Conservation (phyloP, 441 rosid species). For the Croton laevigatus region DNA sequence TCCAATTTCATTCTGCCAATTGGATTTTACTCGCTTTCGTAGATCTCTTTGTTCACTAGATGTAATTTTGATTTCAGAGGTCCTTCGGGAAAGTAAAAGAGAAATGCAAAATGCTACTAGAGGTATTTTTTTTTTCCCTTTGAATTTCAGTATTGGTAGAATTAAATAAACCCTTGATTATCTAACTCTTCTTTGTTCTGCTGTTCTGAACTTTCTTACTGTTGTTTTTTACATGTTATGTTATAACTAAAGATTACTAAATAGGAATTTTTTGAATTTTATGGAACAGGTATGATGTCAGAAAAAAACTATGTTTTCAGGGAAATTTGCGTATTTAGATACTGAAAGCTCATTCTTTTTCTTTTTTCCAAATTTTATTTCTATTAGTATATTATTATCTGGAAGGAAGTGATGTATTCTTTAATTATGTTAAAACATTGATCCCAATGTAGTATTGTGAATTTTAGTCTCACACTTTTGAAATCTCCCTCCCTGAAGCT, state of each 20-base stretch:
- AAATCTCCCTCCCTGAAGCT: background rate
- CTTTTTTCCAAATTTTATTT: too few species aligned
- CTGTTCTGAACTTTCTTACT: background rate
- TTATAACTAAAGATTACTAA: background rate
- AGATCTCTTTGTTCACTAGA: background rate
- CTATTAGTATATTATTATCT: background rate
- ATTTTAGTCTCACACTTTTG: background rate
- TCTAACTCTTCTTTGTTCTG: background rate
- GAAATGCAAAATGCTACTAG: slow-evolving; percentile 90
- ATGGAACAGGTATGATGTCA: background rate
- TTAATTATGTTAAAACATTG: too few species aligned
- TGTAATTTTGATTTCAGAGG: slow-evolving; percentile 53
- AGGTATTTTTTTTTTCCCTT: slow-evolving; percentile 41
- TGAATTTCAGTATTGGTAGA: slow-evolving; percentile 5
- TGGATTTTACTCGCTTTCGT: background rate
- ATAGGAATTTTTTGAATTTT: background rate
- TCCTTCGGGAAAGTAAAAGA: slow-evolving; percentile 80
- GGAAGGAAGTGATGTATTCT: too few species aligned
- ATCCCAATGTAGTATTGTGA: background rate
- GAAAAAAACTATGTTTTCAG: too few species aligned
- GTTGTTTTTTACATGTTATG: background rate
- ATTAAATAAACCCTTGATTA: background rate
- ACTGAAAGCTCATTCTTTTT: too few species aligned
- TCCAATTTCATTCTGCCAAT: background rate
- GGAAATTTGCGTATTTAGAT: too few species aligned